Evolutionary conservation across 495 filamentous ascomycete genomes (phyloP), one percentile per base, ranked within the genome.

Genomic region (Lindgomyces ingoldianus): DNA sequence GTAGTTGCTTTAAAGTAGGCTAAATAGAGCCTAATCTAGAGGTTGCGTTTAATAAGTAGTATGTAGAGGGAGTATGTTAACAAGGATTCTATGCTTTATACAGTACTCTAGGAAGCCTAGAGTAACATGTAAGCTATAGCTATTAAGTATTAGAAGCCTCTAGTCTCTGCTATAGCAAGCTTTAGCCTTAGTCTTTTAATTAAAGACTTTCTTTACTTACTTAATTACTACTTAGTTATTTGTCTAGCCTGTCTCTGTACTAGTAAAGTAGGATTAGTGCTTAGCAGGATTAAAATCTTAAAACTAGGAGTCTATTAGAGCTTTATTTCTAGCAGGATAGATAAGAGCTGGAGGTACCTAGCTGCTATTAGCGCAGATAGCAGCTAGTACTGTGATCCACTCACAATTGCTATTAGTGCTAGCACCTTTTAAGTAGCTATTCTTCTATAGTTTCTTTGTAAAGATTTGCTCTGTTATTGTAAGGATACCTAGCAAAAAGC

Each of bases 401-500:
- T 47, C 42, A 14, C 41, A 4, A 27, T 29, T 68, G 4, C 56
- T 41, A 57, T 67, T 48, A 29, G 62, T 41, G 1, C 4, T 59
- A 24, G 51, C 45, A 26, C 64, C 64, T 9, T 41, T 14, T 25
- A 67, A 16, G 45, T 48, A 11, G 4, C 60, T 29, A 36, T 21
- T 50, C 45, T 62, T 25, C 22, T 21, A 36, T 18, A 21, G 64
- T 6, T 16, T 26, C 45, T 19, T 46, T 26, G 25, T 42, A 25
- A 16, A 65, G 19, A 39, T 42, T 65, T 49, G 16, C 42, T 36
- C 26, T 33, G 54, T 58, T 36, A 0, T 25, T 19, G 47, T 65
- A 25, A 42, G n/a, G 25, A 25, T 12, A 36, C 68, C 66, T 18
- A 70, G 57, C 11, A 65, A 26, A 42, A 70, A 70, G 66, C 68